Percentiles rank a stretch among this genome's conserved stretches.
phyloP scores from a whole-genome alignment of 129 eudicot genomes.

The Flaveria brownii region DNA sequence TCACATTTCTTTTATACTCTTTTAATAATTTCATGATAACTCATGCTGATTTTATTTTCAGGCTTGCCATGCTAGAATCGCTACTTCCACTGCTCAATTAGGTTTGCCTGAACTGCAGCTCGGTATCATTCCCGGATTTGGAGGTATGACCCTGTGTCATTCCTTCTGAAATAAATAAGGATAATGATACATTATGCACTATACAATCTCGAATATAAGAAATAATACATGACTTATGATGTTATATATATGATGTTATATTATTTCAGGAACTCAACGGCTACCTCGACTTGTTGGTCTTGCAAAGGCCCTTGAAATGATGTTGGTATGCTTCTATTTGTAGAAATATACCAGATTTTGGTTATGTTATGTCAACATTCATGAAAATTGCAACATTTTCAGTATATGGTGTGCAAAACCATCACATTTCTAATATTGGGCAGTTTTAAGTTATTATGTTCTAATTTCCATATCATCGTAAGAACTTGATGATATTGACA shows the following conservation, averaged over 20 bases:
- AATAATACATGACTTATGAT: conserved; percentile 13
- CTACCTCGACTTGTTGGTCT: conserved; percentile 99
- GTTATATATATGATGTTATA: conserved; percentile 3
- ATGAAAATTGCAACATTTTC: conserved; percentile 7
- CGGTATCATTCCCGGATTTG: conserved; percentile 96
- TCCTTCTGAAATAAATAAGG: background rate
- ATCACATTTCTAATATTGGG: background rate
- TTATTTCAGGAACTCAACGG: conserved; percentile 84
- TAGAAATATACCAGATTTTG: background rate
- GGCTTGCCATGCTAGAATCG: conserved; percentile 96
- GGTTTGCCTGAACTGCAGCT: conserved; percentile 98
- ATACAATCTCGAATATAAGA: background rate
- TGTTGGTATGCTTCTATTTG: conserved; percentile 59
- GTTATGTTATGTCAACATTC: background rate
- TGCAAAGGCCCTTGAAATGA: conserved; percentile 94
- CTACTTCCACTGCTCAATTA: conserved; percentile 79
- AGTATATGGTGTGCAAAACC: background rate
- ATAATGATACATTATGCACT: background rate
- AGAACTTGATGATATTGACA: conserved; percentile 8
- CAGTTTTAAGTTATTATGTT: background rate
- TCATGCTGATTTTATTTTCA: conserved; percentile 29
- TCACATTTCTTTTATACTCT: background rate
- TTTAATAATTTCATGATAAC: background rate
- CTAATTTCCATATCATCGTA: background rate
- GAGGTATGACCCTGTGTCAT: conserved; percentile 55